These are phyloP conservation scores for Saccharomycopsis phalli DNA, from an alignment of 1,139 yeast species.

Conservation along the genomic window DNA sequence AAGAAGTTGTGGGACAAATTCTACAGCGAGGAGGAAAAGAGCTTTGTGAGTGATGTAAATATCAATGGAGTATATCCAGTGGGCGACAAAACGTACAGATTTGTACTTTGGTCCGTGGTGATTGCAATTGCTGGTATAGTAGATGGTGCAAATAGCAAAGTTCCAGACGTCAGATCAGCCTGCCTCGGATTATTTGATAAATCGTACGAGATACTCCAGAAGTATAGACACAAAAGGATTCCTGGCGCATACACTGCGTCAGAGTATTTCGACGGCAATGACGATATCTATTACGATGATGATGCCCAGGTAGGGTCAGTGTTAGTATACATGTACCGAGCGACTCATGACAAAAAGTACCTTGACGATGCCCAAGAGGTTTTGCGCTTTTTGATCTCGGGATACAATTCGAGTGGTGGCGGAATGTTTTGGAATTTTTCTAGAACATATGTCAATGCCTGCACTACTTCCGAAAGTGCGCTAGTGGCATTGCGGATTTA, in stretches of 20 bases:
- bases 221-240: not conserved
- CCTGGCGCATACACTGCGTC: constrained; percentile 7
- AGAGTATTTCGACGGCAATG: constrained; percentile 6
- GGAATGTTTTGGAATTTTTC: constrained; percentile 63
- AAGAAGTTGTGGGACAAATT: not conserved
- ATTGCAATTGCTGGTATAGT: constrained; percentile 9
- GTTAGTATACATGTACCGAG: constrained; percentile 59
- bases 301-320: constrained; percentile 71
- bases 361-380: constrained; percentile 52
- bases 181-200: constrained; percentile 35
- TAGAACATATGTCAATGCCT: constrained; percentile 54
- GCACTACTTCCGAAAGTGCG: constrained; percentile 64
- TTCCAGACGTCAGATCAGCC: constrained; percentile 27
- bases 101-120: constrained; percentile 9
- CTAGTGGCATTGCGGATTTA: constrained; percentile 49
- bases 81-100: not conserved
- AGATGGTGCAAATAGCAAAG: constrained; percentile 22
- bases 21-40: not conserved
- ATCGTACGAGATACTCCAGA: constrained; percentile 15
- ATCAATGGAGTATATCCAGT: constrained; percentile 2
- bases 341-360: constrained; percentile 45
- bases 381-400: constrained; percentile 57
- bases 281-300: constrained; percentile 64
- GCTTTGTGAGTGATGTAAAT: not conserved
- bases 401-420: constrained; percentile 48